Base-by-base conservation (phyloP, 306 rosid species). In the Sphenostylis stenocarpa region DNA sequence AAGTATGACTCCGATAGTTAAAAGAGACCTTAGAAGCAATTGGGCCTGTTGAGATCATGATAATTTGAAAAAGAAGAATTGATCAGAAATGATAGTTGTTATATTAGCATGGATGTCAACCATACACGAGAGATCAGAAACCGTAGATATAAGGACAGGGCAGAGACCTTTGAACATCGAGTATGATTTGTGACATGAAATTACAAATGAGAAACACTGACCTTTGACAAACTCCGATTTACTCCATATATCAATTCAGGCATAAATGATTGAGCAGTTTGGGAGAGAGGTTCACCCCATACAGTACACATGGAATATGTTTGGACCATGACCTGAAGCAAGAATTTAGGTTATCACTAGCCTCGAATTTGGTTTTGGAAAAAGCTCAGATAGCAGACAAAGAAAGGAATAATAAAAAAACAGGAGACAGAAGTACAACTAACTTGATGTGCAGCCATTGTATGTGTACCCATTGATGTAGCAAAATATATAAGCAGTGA, bases 271-370 rank as follows among this genome's bases (percentile, higher is more conserved):
- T 94, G 97, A 17, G 98, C 98, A 57, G 98, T 90, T 86, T 94
- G 98, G 60, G 97, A 91, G 57, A 94, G 94, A 82, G 98, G 98
- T 78, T 94, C 97, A 51, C 98, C 98, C 97, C 94, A 94, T 51
- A 94, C 97, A 0, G 97, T 86, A 86, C 96, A 90, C 84, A 84
- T 87, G 83, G 73, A 67, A 78, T 86, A 89, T 12, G 90, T 85
- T 90, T 94, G 98, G 75, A 94, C 53, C 97, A 94, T 87, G 87
- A 91, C 98, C 98, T 94, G 81, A 68, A 70, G 77, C 13, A 84
- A 76, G 71, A 26, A 78, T 61, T 36, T 51, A 61, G 57, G 33
- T 77, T 45, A 81, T 70, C 80, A 77, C 21, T 76, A 77, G 52
- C 72, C 41, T 17, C 39, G 64, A 72, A 20, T 31, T 77, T 79